Evolutionary conservation across 2,329 filamentous ascomycete genomes (phyloP).

Genomic region (Dactylellina parvicollis): DNA sequence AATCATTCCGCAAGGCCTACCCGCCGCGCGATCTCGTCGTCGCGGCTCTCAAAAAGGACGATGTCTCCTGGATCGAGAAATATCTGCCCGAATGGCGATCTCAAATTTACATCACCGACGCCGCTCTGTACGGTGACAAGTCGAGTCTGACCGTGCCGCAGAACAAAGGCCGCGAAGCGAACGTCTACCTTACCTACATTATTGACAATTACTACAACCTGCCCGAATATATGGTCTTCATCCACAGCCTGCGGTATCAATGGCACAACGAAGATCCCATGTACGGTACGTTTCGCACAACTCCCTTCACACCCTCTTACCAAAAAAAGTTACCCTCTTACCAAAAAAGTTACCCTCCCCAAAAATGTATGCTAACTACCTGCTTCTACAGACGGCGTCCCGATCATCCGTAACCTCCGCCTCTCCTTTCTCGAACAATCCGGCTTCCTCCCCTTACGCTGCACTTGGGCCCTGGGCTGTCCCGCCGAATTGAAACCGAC

Average conservation of each 20-base stretch:
- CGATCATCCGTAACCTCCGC: slow-evolving; percentile 28
- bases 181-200: slow-evolving; percentile 72
- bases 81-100: slow-evolving; percentile 60
- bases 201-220: slow-evolving; percentile 70
- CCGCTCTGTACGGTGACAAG: slow-evolving; percentile 35
- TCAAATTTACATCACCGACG: slow-evolving; percentile 54
- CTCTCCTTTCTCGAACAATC: slow-evolving; percentile 63
- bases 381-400: slow-evolving; percentile 27
- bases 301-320: background rate
- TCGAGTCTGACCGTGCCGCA: slow-evolving; percentile 32
- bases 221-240: slow-evolving; percentile 53
- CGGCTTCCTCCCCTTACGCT: slow-evolving; percentile 71
- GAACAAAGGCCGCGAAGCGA: slow-evolving; percentile 71
- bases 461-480: slow-evolving; percentile 70
- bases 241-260: slow-evolving; percentile 48
- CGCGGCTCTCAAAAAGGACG: slow-evolving; percentile 59
- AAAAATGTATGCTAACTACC: background rate
- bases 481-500: slow-evolving; percentile 64
- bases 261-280: slow-evolving; percentile 62
- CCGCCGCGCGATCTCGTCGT: slow-evolving; percentile 59
- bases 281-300: slow-evolving; percentile 59
- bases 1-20: slow-evolving; percentile 3
- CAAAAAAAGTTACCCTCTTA: background rate
- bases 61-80: slow-evolving; percentile 63
- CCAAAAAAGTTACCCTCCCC: background rate